Base-by-base conservation (phyloP, 495 filamentous ascomycete genomes). In the Podospora anserina region DNA sequence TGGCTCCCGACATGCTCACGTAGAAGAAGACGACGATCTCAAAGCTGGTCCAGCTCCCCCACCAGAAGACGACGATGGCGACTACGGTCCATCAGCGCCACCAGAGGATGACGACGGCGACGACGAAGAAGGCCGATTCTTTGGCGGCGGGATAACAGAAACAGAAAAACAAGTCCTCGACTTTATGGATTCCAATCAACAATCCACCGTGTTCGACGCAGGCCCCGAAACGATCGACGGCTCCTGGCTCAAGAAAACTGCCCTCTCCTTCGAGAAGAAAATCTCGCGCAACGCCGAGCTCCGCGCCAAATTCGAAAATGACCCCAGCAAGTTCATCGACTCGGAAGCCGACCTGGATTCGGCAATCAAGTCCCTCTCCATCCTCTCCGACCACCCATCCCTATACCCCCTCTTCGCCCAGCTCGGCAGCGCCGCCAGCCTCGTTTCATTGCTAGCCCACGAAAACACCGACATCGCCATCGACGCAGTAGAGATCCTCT, bases 391-490 rank as follows among this genome's bases (percentile, higher is more conserved):
- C 69, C 92, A 97, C 75, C 83, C 94, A 7, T 90, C 91, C 55
- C 83, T 98, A 16, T 98, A 95, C 76, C 82, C 80, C 28, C 91
- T 96, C 69, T 96, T 99, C 72, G 86, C 89, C 16, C 89, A 88
- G 64, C 76, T 96, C 64, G 95, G 93, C 30, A 90, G 89, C 68
- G 88, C 89, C 0, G 88, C 78, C 0, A 91, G 89, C 19, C 79
- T 99, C 65, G 91, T 97, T 1, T 85, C 88, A 0, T 77, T 99
- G 62, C 80, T 99, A 28, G 89, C 94, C 6, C 95, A 98, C 75
- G 95, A 99, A 73, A 99, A 99, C 78, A 92, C 94, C 2, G 95
- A 99, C 78, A 96, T 99, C 70, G 93, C 95, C 6, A 97, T 97
- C 69, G 92, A 90, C 72, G 91, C 89, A 0, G 88, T 97, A 5